Base-by-base conservation (phyloP, 2,329 filamentous ascomycete genomes). In the Coniochaeta hoffmannii region DNA sequence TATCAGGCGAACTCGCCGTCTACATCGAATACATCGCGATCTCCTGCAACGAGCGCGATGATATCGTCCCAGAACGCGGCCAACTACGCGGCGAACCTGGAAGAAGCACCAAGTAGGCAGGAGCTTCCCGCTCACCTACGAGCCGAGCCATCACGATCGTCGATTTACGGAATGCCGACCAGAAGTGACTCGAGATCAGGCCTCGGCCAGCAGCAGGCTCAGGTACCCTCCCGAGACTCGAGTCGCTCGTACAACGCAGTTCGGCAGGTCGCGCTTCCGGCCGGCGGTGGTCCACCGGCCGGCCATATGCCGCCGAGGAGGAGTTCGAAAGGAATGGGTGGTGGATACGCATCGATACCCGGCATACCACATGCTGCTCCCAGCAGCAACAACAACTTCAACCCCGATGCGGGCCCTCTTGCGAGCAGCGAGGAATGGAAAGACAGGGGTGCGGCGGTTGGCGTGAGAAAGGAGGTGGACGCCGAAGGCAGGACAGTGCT, bases 351-450 rank as follows among this genome's bases (percentile, higher is more conserved):
- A 44, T 67, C 76, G 2, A 70, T 74, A 34, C 65, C 72, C n/a
- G 71, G 72, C 24, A 67, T 75, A 76, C 60, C 73, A 77, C 34
- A 75, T 28, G 62, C 79, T 41, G 60, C 56, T 56, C 64, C 59
- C 53, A 59, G 66, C 53, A 65, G 68, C 59, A 64, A 63, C 52
- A 22, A 22, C 24, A 66, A 61, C 59, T 62, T 65, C 19, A 69
- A 68, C 1, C 66, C 72, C 11, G 78, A 81, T 26, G 62, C 72
- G 22, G 68, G 71, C 3, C 66, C 74, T 19, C 73, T 76, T 1
- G 70, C 72, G 1, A 90, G 87, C 65, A 92, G 85, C 63, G 93
- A 97, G 64, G 93, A 97, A 60, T 97, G 94, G 94, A 90, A 96
- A 71, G 93, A 99, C 41, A 86, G 87, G 58, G 94, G 94, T 44